These are phyloP conservation scores for Eucalyptus marginata DNA, from an alignment of 345 rosid genomes.

Conservation along the genomic window DNA sequence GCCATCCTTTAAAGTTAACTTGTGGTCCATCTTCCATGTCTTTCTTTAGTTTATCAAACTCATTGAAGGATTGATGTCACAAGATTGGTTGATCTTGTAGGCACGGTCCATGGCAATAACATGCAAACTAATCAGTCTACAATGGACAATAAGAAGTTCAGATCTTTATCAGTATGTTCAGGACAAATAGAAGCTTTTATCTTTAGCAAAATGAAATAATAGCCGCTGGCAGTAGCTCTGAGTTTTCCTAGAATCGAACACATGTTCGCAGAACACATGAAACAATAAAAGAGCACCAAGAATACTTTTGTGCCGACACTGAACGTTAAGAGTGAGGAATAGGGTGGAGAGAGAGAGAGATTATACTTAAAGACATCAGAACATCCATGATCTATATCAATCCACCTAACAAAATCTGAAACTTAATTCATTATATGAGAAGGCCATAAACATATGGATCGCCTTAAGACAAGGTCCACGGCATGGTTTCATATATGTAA, in stretches of 20 bases:
- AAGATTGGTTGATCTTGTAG: background rate
- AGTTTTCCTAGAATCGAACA: background rate
- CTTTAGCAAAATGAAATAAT: background rate
- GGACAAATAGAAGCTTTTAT: background rate
- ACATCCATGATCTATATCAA: background rate
- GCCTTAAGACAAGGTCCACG: background rate
- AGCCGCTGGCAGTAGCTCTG: rapidly evolving
- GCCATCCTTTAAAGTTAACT: background rate
- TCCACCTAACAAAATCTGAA: background rate
- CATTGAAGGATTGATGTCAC: background rate
- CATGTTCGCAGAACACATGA: background rate
- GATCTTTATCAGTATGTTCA: background rate
- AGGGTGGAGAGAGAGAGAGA: background rate
- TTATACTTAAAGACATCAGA: background rate
- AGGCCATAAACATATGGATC: background rate
- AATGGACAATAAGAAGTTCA: background rate
- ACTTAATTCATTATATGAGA: background rate
- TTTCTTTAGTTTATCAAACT: background rate
- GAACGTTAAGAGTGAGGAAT: background rate
- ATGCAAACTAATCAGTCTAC: background rate
- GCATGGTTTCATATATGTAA: background rate
- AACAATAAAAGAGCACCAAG: background rate
- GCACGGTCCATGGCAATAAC: background rate
- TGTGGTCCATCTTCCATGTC: background rate
- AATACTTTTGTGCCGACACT: background rate